Conservation (phyloP, 164 flowering plant species). For the Magnolia kwangsiensis region DNA sequence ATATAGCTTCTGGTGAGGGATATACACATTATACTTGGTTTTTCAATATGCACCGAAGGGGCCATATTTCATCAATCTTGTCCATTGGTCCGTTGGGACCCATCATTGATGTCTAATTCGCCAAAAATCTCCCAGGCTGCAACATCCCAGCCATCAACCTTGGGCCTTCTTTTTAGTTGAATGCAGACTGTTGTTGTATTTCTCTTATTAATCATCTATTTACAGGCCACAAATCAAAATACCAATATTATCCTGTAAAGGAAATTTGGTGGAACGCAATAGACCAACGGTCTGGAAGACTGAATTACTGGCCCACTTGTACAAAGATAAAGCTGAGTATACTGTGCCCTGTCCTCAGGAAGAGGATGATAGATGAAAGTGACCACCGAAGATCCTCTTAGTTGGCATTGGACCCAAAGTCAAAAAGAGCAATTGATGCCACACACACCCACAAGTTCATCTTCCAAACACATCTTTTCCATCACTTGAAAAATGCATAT, state of each 20-base stretch:
- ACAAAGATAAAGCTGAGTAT: neutral
- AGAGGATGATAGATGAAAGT: conserved; percentile 4
- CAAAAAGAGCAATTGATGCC: conserved; percentile 10
- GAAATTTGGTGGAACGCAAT: neutral
- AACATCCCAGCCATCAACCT: neutral
- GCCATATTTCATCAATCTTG: neutral
- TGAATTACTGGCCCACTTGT: neutral
- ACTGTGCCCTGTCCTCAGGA: too few relatives aligned
- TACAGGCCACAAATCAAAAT: neutral
- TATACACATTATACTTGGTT: neutral
- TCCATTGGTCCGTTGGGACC: neutral
- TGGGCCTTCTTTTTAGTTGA: neutral
- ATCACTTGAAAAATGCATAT: neutral
- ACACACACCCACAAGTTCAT: neutral
- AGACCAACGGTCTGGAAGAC: neutral
- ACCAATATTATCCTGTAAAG: neutral
- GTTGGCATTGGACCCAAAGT: conserved; percentile 8
- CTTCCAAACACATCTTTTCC: neutral
- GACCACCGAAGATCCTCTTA: conserved; percentile 4
- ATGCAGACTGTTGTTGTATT: neutral
- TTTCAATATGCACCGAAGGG: neutral
- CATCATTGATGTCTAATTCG: neutral
- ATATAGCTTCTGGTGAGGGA: neutral
- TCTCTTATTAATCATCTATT: neutral
- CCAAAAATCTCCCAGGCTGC: neutral